These are phyloP conservation scores for Pilasporangium apinafurcum DNA, from an alignment of 352 stramenopile genomes.

Conservation along the genomic window DNA sequence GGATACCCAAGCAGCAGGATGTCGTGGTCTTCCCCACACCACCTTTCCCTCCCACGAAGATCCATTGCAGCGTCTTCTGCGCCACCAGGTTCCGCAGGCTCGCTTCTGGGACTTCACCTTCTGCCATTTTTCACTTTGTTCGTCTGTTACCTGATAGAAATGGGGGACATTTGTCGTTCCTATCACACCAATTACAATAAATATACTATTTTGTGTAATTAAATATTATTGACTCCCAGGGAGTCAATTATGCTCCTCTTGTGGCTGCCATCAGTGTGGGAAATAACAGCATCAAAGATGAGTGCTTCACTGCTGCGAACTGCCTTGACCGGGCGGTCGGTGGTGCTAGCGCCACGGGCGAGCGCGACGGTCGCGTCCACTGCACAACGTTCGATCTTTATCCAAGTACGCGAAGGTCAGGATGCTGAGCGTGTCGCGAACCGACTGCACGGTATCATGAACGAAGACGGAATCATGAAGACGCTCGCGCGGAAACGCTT, in stretches of 20 bases:
- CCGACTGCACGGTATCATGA: constrained; percentile 64
- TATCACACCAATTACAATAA: too few relatives aligned
- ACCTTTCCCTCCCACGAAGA: constrained; percentile 95
- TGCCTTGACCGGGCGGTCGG: constrained; percentile 6
- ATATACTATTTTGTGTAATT: background rate
- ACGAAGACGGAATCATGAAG: constrained; percentile 74
- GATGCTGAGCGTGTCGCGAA: constrained; percentile 44
- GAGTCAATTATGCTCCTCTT: background rate
- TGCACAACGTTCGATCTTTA: constrained; percentile 32
- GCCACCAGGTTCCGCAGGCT: constrained; percentile 89
- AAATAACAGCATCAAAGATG: constrained; percentile 6
- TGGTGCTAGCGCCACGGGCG: constrained; percentile 5
- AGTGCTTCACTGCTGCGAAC: constrained; percentile 30
- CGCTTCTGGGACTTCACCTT: constrained; percentile 72
- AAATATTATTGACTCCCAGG: background rate
- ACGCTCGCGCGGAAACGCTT: constrained; percentile 61
- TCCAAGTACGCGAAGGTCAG: constrained; percentile 37
- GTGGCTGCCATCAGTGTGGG: background rate
- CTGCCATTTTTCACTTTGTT: constrained; percentile 12
- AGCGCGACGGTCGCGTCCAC: constrained; percentile 10
- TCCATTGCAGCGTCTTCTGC: constrained; percentile 88
- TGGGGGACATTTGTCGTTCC: too few relatives aligned
- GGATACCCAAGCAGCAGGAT: constrained; percentile 96
- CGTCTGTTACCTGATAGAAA: too few relatives aligned
- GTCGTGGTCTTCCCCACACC: constrained; percentile 97